These are phyloP conservation scores for Volvox carteri DNA, from an alignment of 163 green algal species.

Conservation along the genomic window DNA sequence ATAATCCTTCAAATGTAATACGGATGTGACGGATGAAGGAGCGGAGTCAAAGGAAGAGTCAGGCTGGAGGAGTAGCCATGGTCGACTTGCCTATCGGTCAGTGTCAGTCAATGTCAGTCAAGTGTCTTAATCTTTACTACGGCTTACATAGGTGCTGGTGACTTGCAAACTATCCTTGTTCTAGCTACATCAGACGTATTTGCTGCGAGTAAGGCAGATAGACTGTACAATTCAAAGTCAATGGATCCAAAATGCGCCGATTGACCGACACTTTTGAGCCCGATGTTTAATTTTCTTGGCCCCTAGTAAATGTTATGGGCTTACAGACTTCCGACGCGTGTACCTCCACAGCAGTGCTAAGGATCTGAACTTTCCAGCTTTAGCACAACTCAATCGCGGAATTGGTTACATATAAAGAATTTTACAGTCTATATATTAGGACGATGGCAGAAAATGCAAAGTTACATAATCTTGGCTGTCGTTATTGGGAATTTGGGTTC, in stretches of 20 bases:
- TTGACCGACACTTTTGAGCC: constrained; percentile 2
- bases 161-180: background rate
- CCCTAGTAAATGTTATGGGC: no score
- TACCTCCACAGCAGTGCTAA: no score
- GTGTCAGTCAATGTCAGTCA: constrained; percentile 28
- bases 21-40: background rate
- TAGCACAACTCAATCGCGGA: no score
- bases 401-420: background rate
- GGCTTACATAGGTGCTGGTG: background rate
- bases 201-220: background rate
- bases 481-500: no score
- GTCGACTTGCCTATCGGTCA: background rate
- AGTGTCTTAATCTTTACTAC: background rate
- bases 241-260: background rate
- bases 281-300: no score
- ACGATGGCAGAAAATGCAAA: background rate
- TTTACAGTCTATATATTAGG: background rate
- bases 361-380: background rate
- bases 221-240: constrained; percentile 1
- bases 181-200: no score
- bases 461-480: background rate
- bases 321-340: no score
- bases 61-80: background rate
- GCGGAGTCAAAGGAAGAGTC: background rate
- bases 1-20: background rate